A percentile compares a stretch with the other conserved stretches of the same genome.
phyloP scores from a whole-genome alignment of 2,329 filamentous ascomycete species.

The Pestalotiopsis fici region DNA sequence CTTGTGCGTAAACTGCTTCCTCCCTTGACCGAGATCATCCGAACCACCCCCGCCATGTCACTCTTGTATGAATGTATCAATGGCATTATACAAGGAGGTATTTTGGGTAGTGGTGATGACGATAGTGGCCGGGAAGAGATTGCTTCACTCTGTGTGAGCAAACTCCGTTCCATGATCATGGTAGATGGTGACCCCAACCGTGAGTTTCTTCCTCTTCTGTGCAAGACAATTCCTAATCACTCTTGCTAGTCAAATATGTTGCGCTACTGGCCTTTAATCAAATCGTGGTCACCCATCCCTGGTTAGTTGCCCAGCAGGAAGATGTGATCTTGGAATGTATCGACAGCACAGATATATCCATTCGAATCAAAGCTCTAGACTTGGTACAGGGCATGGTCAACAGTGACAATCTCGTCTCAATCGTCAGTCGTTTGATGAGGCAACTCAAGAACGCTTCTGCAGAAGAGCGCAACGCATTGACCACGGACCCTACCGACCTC shows the following conservation, averaged over 20 bases:
- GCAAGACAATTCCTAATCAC: neutral
- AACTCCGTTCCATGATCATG: slow-evolving; percentile 91
- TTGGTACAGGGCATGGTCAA: slow-evolving; percentile 94
- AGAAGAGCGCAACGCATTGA: slow-evolving; percentile 44
- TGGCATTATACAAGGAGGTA: slow-evolving; percentile 95
- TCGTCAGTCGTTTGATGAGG: slow-evolving; percentile 84
- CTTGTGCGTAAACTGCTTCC: slow-evolving; percentile 89
- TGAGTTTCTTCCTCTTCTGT: slow-evolving; percentile 47
- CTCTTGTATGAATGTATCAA: slow-evolving; percentile 97
- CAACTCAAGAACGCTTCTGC: slow-evolving; percentile 74
- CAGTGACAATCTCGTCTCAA: slow-evolving; percentile 77
- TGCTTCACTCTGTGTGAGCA: slow-evolving; percentile 86
- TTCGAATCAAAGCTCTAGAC: slow-evolving; percentile 88
- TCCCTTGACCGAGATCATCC: slow-evolving; percentile 88
- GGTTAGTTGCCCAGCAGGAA: slow-evolving; percentile 87
- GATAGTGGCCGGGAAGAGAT: slow-evolving; percentile 86
- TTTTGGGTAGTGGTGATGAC: slow-evolving; percentile 80
- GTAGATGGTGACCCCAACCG: slow-evolving; percentile 91
- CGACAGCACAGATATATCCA: slow-evolving; percentile 93
- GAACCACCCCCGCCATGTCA: slow-evolving; percentile 97
- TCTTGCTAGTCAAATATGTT: slow-evolving; percentile 83
- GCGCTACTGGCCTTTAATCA: slow-evolving; percentile 93
- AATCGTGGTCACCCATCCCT: slow-evolving; percentile 85
- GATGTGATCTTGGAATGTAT: slow-evolving; percentile 97
- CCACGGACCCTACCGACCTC: slow-evolving; percentile 45